Conservation (phyloP, 1,284 basidiomycete species). For the Blastosporella zonata region DNA sequence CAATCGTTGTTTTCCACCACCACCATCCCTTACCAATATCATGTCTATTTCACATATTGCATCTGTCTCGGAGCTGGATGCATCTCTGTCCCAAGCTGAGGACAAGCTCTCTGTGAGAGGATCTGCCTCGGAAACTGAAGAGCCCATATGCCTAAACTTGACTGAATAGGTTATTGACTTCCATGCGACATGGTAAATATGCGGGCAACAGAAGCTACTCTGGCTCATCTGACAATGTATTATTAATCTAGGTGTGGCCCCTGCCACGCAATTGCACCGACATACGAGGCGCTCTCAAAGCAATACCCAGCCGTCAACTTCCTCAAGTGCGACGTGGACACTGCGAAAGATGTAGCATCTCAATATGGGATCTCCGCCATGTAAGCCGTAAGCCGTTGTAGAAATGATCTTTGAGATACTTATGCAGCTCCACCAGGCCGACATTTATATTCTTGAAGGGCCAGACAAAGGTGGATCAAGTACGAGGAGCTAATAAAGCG, state of each 20-base stretch:
- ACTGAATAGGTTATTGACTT: constrained; percentile 72
- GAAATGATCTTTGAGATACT: neutral
- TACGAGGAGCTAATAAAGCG: constrained; percentile 65
- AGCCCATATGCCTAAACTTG: neutral
- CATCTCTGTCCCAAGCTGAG: constrained; percentile 54
- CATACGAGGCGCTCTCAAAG: constrained; percentile 64
- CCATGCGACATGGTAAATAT: constrained; percentile 67
- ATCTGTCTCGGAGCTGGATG: constrained; percentile 59
- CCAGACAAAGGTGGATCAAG: constrained; percentile 60
- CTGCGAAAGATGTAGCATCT: constrained; percentile 59
- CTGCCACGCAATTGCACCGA: constrained; percentile 75
- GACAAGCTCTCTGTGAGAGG: constrained; percentile 61
- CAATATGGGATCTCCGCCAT: constrained; percentile 64
- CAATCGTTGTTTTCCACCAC: neutral
- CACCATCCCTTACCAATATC: neutral
- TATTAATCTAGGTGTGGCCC: constrained; percentile 65
- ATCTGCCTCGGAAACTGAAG: neutral
- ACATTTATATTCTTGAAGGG: constrained; percentile 77
- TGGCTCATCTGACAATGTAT: neutral
- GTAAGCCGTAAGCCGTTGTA: constrained; percentile 38
- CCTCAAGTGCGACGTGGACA: constrained; percentile 78
- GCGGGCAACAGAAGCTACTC: no score
- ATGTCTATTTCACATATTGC: constrained; percentile 62
- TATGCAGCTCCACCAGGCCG: constrained; percentile 47
- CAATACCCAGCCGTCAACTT: constrained; percentile 70